These are phyloP conservation scores for Aspergillus nanangensis DNA, from an alignment of 495 filamentous ascomycete species.

Conservation along the genomic window DNA sequence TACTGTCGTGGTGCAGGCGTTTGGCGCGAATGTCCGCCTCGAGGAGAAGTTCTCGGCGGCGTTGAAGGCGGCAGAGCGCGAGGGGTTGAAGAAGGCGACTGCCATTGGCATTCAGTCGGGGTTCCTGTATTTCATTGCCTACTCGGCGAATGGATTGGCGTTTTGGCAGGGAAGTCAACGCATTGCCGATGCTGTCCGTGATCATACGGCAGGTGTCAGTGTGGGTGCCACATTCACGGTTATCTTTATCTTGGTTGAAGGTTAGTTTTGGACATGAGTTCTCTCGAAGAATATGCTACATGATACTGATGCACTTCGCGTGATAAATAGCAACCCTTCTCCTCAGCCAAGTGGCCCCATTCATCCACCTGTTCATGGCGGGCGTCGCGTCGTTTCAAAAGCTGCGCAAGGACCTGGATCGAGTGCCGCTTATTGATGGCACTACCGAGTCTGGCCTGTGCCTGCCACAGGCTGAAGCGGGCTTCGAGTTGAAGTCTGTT, in stretches of 20 bases:
- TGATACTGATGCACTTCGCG: no score
- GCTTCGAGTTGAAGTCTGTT: slow-evolving; percentile 51
- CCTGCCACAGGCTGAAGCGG: slow-evolving; percentile 32
- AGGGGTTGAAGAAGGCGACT: slow-evolving; percentile 54
- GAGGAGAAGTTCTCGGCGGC: slow-evolving; percentile 50
- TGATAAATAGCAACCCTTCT: no score
- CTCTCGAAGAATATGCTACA: no score
- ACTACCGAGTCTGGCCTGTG: slow-evolving; percentile 28
- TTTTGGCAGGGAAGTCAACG: slow-evolving; percentile 60
- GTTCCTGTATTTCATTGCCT: slow-evolving; percentile 61
- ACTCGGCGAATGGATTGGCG: slow-evolving; percentile 59
- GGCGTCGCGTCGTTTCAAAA: slow-evolving; percentile 51
- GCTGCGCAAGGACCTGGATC: slow-evolving; percentile 48
- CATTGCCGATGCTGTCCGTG: slow-evolving; percentile 44
- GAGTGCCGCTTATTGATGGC: slow-evolving; percentile 45
- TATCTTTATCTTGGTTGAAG: slow-evolving; percentile 62
- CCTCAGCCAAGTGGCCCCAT: slow-evolving; percentile 60
- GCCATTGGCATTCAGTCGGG: slow-evolving; percentile 56
- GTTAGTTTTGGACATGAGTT: no score
- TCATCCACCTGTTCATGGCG: slow-evolving; percentile 54
- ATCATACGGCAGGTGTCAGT: slow-evolving; percentile 25
- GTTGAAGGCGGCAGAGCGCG: slow-evolving; percentile 42
- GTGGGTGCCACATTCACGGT: slow-evolving; percentile 61
- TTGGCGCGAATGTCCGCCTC: slow-evolving; percentile 40
- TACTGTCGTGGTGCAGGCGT: slow-evolving; percentile 45